phyloP scores from a whole-genome alignment of 805 yeast species.

The Cyberlindnera saturnus region DNA sequence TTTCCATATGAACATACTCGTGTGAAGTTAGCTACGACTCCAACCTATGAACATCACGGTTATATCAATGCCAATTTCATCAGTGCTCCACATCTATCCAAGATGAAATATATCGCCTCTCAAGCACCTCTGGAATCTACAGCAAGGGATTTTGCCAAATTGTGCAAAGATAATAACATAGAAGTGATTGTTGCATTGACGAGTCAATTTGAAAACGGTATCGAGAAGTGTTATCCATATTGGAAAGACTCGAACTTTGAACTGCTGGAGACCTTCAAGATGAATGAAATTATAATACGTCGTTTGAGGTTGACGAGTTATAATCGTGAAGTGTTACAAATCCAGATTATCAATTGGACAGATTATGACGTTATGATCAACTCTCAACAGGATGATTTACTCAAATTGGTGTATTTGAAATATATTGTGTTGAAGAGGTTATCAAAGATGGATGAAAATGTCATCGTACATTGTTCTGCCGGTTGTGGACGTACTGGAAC shows the following conservation, averaged over 20 bases:
- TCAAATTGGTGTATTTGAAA: slow-evolving; percentile 46
- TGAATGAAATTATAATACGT: slow-evolving; percentile 32
- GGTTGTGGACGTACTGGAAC: slow-evolving; percentile 98
- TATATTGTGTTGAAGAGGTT: slow-evolving; percentile 32
- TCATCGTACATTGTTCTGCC: slow-evolving; percentile 87
- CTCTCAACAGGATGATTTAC: slow-evolving; percentile 45
- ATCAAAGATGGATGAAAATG: slow-evolving; percentile 20
- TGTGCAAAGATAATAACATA: slow-evolving; percentile 56
- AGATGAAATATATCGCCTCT: slow-evolving; percentile 64
- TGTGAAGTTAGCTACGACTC: slow-evolving; percentile 30
- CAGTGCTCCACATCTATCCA: slow-evolving; percentile 16
- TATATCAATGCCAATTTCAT: slow-evolving; percentile 62
- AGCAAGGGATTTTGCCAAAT: slow-evolving; percentile 78
- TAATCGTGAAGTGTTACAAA: slow-evolving; percentile 52
- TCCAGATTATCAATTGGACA: slow-evolving; percentile 79
- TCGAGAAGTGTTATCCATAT: slow-evolving; percentile 76
- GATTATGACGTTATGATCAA: slow-evolving; percentile 62
- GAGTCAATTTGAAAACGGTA: slow-evolving; percentile 66
- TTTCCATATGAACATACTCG: slow-evolving; percentile 60
- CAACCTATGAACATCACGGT: slow-evolving; percentile 20
- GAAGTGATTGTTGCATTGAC: slow-evolving; percentile 73
- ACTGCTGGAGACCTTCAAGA: slow-evolving; percentile 5
- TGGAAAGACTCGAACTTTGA: slow-evolving; percentile 60
- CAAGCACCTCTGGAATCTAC: slow-evolving; percentile 84
- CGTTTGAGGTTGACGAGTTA: slow-evolving; percentile 28